A percentile compares a stretch with the other conserved stretches of the same genome.
phyloP scores from a whole-genome alignment of 768 basidiomycete genomes.

The Pholiota microspora region DNA sequence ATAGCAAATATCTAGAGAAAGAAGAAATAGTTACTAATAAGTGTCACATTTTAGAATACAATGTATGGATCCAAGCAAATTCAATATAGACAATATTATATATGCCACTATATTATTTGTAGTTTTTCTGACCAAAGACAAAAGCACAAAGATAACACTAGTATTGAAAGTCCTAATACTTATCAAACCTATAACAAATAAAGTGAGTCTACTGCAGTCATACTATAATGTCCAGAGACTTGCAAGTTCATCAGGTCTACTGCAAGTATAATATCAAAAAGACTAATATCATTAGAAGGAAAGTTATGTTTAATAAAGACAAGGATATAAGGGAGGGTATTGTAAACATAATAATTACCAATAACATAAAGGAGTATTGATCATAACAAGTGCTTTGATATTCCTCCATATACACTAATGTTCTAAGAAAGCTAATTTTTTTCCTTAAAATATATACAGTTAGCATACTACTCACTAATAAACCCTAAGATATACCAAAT shows the following conservation, averaged over 20 bases:
- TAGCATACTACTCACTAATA: too few relatives aligned
- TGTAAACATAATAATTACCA: too few relatives aligned
- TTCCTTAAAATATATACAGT: too few relatives aligned
- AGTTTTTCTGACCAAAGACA: neutral
- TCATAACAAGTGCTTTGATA: too few relatives aligned
- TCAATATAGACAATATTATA: neutral
- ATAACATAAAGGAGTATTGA: too few relatives aligned
- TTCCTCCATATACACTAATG: too few relatives aligned
- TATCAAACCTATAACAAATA: neutral
- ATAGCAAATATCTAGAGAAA: too few relatives aligned
- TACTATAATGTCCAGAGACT: neutral
- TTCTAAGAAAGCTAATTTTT: too few relatives aligned
- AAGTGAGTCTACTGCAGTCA: neutral
- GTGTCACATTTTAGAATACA: neutral
- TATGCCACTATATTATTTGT: neutral
- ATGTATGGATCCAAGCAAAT: neutral
- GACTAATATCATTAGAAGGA: neutral
- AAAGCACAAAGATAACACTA: neutral
- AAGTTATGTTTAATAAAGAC: neutral
- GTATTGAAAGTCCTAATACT: neutral
- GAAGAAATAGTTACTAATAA: neutral
- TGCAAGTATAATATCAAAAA: neutral
- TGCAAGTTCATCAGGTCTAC: neutral
- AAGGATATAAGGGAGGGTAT: neutral
- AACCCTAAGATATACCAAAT: too few relatives aligned